phyloP scores from a whole-genome alignment of 2,329 filamentous ascomycete species.

The Septoria petroselini region DNA sequence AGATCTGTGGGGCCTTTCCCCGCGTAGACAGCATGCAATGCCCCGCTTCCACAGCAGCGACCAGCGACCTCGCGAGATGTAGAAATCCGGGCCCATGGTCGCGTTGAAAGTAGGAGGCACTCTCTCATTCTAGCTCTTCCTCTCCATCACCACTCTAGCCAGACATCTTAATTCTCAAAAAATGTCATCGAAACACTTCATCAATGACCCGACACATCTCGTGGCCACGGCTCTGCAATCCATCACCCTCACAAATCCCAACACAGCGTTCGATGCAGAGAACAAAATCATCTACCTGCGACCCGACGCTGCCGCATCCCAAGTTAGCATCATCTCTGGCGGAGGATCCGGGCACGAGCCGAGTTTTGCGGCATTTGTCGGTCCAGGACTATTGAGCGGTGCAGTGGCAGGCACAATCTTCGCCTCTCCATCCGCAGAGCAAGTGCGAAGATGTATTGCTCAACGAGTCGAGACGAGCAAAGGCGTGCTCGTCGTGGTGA shows the following conservation, averaged over 20 bases:
- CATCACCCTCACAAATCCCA: conserved; percentile 79
- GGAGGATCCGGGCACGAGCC: conserved; percentile 91
- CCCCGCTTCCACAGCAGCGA: background rate
- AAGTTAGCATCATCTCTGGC: conserved; percentile 81
- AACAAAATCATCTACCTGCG: conserved; percentile 84
- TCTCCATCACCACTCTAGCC: too few species aligned
- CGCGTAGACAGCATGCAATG: too few species aligned
- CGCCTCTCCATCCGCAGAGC: conserved; percentile 75
- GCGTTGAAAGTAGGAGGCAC: too few species aligned
- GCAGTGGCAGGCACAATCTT: conserved; percentile 87
- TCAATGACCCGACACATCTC: conserved; percentile 76
- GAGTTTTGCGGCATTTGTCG: conserved; percentile 81
- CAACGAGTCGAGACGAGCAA: conserved; percentile 66
- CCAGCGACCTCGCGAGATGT: background rate
- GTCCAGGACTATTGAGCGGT: conserved; percentile 72
- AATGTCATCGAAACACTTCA: conserved; percentile 68
- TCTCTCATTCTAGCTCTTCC: too few species aligned
- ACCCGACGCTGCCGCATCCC: conserved; percentile 49
- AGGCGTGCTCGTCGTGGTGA: conserved; percentile 84
- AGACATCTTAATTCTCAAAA: background rate
- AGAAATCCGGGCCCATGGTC: too few species aligned
- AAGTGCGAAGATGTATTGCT: conserved; percentile 73
- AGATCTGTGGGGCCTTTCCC: too few species aligned
- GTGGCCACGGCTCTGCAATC: conserved; percentile 73
- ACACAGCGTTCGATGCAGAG: conserved; percentile 69